These are phyloP conservation scores for Aureobasidium sp. DNA, from an alignment of 2,329 filamentous ascomycete genomes.

Conservation along the genomic window DNA sequence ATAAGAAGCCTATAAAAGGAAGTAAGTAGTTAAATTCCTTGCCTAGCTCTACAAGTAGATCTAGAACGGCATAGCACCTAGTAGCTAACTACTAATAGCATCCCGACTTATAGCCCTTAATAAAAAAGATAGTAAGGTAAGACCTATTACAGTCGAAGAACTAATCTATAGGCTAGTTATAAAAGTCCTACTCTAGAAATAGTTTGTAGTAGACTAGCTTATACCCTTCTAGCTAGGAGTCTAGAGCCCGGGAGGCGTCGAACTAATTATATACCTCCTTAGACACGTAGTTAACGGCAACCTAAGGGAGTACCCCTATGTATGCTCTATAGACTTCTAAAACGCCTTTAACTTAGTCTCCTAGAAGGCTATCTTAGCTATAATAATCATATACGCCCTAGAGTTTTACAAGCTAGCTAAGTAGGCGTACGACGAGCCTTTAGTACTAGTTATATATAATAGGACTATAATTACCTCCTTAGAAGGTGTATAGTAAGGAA, in stretches of 20 bases:
- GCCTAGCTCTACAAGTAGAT: no score
- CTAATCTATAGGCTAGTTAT: no score
- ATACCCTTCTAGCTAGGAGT: neutral
- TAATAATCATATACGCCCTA: neutral
- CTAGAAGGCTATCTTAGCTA: neutral
- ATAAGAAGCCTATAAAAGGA: no score
- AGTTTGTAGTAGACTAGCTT: neutral
- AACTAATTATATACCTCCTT: neutral
- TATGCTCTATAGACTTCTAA: neutral
- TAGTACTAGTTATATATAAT: neutral
- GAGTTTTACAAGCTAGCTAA: neutral
- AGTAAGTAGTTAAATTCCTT: no score
- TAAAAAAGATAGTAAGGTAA: neutral
- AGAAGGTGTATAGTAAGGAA: neutral
- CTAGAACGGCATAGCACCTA: no score
- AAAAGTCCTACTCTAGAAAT: neutral
- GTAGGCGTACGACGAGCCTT: neutral
- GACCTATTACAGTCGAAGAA: neutral
- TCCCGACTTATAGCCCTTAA: no score
- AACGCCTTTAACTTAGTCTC: neutral
- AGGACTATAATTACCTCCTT: neutral
- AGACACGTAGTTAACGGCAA: neutral
- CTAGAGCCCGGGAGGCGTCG: neutral
- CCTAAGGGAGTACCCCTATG: neutral
- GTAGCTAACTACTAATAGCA: no score